Base-by-base conservation (phyloP, 352 stramenopile genomes). In the Phytophthora tentaculata region DNA sequence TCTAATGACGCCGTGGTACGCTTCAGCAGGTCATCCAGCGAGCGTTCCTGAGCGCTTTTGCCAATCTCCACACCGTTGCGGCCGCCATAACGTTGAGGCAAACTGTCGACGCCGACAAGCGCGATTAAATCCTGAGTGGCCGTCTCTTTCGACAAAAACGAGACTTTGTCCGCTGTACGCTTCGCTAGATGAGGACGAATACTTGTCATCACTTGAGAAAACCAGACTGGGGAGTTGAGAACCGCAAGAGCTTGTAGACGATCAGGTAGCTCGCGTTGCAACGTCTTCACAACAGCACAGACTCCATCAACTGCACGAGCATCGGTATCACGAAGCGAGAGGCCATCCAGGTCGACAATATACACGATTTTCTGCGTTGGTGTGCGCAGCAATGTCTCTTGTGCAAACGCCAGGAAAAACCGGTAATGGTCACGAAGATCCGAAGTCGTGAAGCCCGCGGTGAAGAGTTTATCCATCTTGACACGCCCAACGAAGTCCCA, bases 401-500 rank as follows among this genome's bases (percentile, higher is more conserved):
- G 66, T 7, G 82, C 86, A 43, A 91, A 94, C 41, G 84, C 75
- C 26, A 94, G 52, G 56, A 94, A 92, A 48, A 91, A 94, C 28
- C 83, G 77, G 67, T 94, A 94, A 53, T 94, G 86, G 22, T 84
- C 69, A 12, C 83, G 73, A 35, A 94, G 77, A 50, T 94, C 86
- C 3, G 80, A 58, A 12, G 83, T 91, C 52, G 86, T 92, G 47
- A 92, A 94, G 28, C 86, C 84, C 3, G 73, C 83, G 32, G 83
- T 74, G 12, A 79, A 70, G 26, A 94, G 59, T 56, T 83, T 84
- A 49, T 92, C 84, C 81, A 91, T 86, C 52, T 94, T 91, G 64
- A 92, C 84, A 48, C 89, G 81, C 2, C 86, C 86, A 14, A 94
- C 43, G 28, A 92, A 92, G 39, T 94, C 86, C 84, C 84, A 94